Percentiles rank a stretch among this genome's conserved stretches.
Conservation (phyloP, 2,329 filamentous ascomycete genomes). For the Cordyceps fumosorosea region DNA sequence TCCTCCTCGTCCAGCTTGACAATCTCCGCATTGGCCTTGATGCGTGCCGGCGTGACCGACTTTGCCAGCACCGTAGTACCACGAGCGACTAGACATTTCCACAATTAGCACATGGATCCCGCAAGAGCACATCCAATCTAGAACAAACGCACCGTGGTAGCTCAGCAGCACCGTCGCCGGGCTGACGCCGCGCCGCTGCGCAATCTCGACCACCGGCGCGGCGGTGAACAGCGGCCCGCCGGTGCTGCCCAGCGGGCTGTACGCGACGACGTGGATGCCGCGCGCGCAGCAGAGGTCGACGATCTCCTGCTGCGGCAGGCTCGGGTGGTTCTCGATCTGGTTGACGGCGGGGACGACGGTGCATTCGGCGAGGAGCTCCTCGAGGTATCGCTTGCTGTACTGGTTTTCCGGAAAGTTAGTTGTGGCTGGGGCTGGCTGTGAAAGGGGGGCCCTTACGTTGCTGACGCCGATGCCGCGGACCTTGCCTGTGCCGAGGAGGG, state of each 20-base stretch:
- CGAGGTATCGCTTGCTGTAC: constrained; percentile 49
- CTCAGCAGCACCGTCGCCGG: constrained; percentile 61
- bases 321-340: constrained; percentile 70
- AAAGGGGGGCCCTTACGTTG: constrained; percentile 35
- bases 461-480: constrained; percentile 47
- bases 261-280: constrained; percentile 66
- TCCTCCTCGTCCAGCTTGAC: constrained; percentile 61
- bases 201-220: constrained; percentile 55
- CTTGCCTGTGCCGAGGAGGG: constrained; percentile 54
- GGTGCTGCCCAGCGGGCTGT: constrained; percentile 60
- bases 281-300: constrained; percentile 61
- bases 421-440: neutral
- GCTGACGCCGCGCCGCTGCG: constrained; percentile 55
- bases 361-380: constrained; percentile 44
- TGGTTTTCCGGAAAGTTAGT: constrained; percentile 15
- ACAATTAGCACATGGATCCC: neutral
- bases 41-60: constrained; percentile 61
- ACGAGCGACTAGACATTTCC: constrained; percentile 55
- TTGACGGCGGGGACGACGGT: constrained; percentile 58
- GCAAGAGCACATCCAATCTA: neutral
- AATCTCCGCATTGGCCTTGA: constrained; percentile 63
- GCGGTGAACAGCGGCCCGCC: constrained; percentile 58
- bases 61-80: constrained; percentile 68
- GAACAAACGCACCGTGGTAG: constrained; percentile 53
- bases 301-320: constrained; percentile 65